Evolutionary conservation across 1,139 yeast genomes (phyloP).

Genomic region (Spathaspora jeffriesii): DNA sequence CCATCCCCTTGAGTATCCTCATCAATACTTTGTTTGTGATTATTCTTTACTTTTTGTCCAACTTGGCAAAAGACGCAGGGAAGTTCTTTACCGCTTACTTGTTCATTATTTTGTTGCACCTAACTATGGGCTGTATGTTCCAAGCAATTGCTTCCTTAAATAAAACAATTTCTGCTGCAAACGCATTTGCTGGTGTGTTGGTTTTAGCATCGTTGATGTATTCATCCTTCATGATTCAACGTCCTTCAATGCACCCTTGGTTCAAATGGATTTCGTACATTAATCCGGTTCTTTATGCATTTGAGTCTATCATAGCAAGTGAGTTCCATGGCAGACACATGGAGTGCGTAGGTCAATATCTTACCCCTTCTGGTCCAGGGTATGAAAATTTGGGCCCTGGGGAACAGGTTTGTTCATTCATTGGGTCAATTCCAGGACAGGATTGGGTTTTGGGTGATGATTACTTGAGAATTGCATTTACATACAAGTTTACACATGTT

Average conservation of each 20-base stretch:
- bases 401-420: conserved; percentile 51
- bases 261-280: conserved; percentile 63
- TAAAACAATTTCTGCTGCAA: conserved; percentile 49
- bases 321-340: conserved; percentile 59
- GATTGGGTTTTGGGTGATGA: conserved; percentile 47
- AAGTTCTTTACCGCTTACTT: conserved; percentile 53
- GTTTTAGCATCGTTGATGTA: conserved; percentile 51
- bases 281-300: conserved; percentile 57
- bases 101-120: conserved; percentile 33
- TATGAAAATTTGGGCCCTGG: conserved; percentile 37
- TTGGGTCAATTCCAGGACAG: conserved; percentile 49
- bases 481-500: conserved; percentile 45
- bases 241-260: conserved; percentile 65
- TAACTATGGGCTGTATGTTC: conserved; percentile 44
- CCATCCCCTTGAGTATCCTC: conserved; percentile 49
- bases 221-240: conserved; percentile 57
- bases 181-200: conserved; percentile 50
- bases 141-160: conserved; percentile 51
- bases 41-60: conserved; percentile 51
- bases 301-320: conserved; percentile 53
- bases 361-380: conserved; percentile 55
- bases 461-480: conserved; percentile 44
- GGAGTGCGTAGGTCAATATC: conserved; percentile 41
- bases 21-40: conserved; percentile 45
- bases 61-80: conserved; percentile 52